Evolutionary conservation across 2,329 filamentous ascomycete species (phyloP).

Genomic region (Chlorencoelia australis): DNA sequence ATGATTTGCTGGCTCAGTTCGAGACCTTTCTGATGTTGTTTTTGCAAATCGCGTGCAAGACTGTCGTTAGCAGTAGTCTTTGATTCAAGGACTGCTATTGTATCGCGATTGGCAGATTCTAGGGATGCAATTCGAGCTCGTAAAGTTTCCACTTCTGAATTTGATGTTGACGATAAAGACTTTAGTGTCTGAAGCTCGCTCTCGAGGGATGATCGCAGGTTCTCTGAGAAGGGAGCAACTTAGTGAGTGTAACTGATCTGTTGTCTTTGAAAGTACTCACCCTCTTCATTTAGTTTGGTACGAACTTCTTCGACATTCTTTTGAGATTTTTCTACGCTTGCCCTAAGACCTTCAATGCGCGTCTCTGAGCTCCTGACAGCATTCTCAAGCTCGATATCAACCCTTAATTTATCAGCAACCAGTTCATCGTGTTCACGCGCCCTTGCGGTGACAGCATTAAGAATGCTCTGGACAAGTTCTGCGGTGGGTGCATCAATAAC

Average conservation of each 20-base stretch:
- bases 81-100: slow-evolving; percentile 76
- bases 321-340: slow-evolving; percentile 70
- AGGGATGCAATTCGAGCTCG: slow-evolving; percentile 76
- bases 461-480: slow-evolving; percentile 66
- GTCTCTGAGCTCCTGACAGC: slow-evolving; percentile 75
- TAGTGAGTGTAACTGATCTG: slow-evolving; percentile 8
- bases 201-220: slow-evolving; percentile 62
- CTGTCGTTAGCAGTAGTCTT: slow-evolving; percentile 82
- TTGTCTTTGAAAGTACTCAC: slow-evolving; percentile 36
- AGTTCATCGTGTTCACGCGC: slow-evolving; percentile 74
- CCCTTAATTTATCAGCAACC: slow-evolving; percentile 76
- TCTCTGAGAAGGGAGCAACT: slow-evolving; percentile 47
- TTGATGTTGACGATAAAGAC: slow-evolving; percentile 62
- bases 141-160: slow-evolving; percentile 65
- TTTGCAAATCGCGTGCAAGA: slow-evolving; percentile 74
- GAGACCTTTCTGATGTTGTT: slow-evolving; percentile 80
- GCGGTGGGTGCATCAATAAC: slow-evolving; percentile 60
- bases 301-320: slow-evolving; percentile 76
- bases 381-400: slow-evolving; percentile 90
- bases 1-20: slow-evolving; percentile 76
- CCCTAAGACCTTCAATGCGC: slow-evolving; percentile 72
- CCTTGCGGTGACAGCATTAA: slow-evolving; percentile 66
- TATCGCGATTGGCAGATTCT: slow-evolving; percentile 87
- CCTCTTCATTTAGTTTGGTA: slow-evolving; percentile 72
- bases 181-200: slow-evolving; percentile 73